These are phyloP conservation scores for Emmonsiellopsis sp. DNA, from an alignment of 2,329 filamentous ascomycete species.

Conservation along the genomic window DNA sequence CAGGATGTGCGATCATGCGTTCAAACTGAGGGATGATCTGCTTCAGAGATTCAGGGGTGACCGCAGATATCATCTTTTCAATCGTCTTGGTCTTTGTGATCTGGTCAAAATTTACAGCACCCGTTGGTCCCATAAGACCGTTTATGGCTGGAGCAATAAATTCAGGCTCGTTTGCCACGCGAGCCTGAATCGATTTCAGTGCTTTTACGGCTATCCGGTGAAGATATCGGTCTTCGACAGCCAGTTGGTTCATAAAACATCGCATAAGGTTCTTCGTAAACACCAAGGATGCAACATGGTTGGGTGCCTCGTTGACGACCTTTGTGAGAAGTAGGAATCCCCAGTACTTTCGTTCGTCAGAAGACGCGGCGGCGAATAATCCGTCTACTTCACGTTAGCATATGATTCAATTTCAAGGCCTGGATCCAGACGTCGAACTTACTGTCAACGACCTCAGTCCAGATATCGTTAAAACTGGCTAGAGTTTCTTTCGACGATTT, in stretches of 20 bases:
- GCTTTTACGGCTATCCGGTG: slow-evolving; percentile 70
- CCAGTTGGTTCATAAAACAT: slow-evolving; percentile 73
- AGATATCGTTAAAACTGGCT: slow-evolving; percentile 61
- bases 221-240: slow-evolving; percentile 66
- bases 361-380: slow-evolving; percentile 71
- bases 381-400: slow-evolving; percentile 48
- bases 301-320: slow-evolving; percentile 49
- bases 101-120: slow-evolving; percentile 73
- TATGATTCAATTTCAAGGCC: not conserved
- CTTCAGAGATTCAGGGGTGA: slow-evolving; percentile 41
- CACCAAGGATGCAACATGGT: slow-evolving; percentile 45
- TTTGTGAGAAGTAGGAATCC: slow-evolving; percentile 82
- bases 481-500: slow-evolving; percentile 29
- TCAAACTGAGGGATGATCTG: slow-evolving; percentile 47
- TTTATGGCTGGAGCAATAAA: slow-evolving; percentile 53
- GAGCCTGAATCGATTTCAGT: slow-evolving; percentile 59
- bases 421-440: slow-evolving; percentile 32
- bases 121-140: slow-evolving; percentile 59
- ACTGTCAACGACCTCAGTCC: slow-evolving; percentile 81
- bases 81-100: slow-evolving; percentile 78
- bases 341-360: slow-evolving; percentile 81
- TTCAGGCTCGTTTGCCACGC: slow-evolving; percentile 52
- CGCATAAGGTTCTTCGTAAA: slow-evolving; percentile 79
- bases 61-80: slow-evolving; percentile 59
- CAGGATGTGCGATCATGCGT: slow-evolving; percentile 37